Evolutionary conservation across 2,329 filamentous ascomycete genomes (phyloP).

Genomic region (Xylariaceae sp.): DNA sequence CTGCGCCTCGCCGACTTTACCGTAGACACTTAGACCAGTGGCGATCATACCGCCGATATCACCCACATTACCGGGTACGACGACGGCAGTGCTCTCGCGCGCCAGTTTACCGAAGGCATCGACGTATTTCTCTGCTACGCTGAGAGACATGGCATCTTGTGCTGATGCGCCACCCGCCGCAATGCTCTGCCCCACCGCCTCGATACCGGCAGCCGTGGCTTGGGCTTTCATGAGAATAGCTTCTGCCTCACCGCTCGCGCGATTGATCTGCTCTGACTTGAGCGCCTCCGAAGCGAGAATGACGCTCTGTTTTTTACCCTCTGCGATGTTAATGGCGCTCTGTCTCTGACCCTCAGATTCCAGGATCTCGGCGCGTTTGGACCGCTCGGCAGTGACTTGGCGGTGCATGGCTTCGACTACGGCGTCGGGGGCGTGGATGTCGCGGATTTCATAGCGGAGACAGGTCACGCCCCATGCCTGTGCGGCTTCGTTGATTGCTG

Average conservation of each 20-base stretch:
- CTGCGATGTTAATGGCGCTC: slow-evolving; percentile 97
- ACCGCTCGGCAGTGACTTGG: slow-evolving; percentile 94
- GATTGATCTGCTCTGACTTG: slow-evolving; percentile 88
- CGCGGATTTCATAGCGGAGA: slow-evolving; percentile 94
- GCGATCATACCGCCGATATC: slow-evolving; percentile 97
- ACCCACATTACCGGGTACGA: slow-evolving; percentile 94
- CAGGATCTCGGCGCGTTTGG: slow-evolving; percentile 95
- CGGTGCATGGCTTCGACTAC: slow-evolving; percentile 98
- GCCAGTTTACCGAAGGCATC: slow-evolving; percentile 90
- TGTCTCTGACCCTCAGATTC: slow-evolving; percentile 97
- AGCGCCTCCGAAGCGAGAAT: slow-evolving; percentile 94
- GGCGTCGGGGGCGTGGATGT: slow-evolving; percentile 91
- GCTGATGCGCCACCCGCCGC: slow-evolving; percentile 70
- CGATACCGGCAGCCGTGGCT: slow-evolving; percentile 85
- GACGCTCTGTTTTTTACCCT: slow-evolving; percentile 94
- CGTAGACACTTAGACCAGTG: slow-evolving; percentile 90
- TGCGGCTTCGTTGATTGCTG: slow-evolving; percentile 96
- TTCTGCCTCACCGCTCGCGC: slow-evolving; percentile 87
- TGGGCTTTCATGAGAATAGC: slow-evolving; percentile 83
- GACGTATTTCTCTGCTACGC: slow-evolving; percentile 95
- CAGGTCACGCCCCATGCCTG: slow-evolving; percentile 97
- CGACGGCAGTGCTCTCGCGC: slow-evolving; percentile 91
- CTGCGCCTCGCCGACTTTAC: slow-evolving; percentile 84
- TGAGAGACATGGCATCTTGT: slow-evolving; percentile 79
- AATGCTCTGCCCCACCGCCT: slow-evolving; percentile 77